These are phyloP conservation scores for Apiospora sp. DNA, from an alignment of 2,329 filamentous ascomycete genomes.

Conservation along the genomic window DNA sequence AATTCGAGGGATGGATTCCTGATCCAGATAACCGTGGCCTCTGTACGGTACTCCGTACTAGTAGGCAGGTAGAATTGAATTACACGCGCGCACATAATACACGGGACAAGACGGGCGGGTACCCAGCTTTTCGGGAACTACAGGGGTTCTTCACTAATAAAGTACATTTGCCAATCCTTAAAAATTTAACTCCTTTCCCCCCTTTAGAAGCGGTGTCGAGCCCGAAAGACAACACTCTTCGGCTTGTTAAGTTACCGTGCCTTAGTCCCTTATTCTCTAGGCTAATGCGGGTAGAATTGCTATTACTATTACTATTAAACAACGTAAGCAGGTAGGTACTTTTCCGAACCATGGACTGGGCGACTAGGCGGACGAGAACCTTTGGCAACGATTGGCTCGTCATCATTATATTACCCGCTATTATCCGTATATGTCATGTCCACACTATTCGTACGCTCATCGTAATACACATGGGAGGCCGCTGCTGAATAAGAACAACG, in stretches of 20 bases:
- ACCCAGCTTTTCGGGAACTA: conserved; percentile 17
- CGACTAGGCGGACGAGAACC: neutral
- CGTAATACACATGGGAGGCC: neutral
- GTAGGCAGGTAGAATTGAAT: neutral
- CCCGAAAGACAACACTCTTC: neutral
- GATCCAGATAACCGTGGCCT: neutral
- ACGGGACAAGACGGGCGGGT: conserved; percentile 13
- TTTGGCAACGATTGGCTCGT: neutral
- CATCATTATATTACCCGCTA: neutral
- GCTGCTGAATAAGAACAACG: neutral
- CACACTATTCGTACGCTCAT: neutral
- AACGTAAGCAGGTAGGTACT: conserved; percentile 1
- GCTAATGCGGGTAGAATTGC: neutral
- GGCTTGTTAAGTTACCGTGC: neutral
- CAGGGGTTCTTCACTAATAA: conserved; percentile 12
- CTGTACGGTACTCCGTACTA: neutral
- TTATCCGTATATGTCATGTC: neutral
- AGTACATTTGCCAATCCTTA: neutral
- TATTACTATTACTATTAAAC: neutral
- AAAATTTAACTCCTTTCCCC: neutral
- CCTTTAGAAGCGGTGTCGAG: conserved; percentile 14
- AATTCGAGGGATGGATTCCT: neutral
- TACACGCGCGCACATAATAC: neutral
- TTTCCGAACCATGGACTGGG: neutral
- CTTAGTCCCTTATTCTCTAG: neutral